phyloP scores from a whole-genome alignment of 1,284 basidiomycete species.

The Melampsora larici-populina region DNA sequence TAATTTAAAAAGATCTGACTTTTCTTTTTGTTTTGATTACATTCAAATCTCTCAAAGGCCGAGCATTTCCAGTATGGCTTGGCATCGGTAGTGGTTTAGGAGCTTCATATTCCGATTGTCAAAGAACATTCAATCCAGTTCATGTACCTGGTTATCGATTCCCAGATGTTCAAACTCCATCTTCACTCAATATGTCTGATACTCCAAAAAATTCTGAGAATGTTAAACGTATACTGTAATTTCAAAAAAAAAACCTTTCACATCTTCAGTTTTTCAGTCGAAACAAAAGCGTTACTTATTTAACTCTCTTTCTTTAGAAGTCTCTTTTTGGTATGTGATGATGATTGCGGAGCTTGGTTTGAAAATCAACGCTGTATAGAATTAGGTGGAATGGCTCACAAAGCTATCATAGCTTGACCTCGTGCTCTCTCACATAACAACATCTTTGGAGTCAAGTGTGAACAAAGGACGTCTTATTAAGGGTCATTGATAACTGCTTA shows the following conservation, averaged over 20 bases:
- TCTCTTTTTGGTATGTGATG: too few species aligned
- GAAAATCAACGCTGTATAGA: too few species aligned
- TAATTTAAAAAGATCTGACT: neutral
- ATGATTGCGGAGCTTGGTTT: too few species aligned
- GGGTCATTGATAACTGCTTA: too few species aligned
- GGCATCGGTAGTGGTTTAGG: constrained; percentile 53
- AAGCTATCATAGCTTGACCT: too few species aligned
- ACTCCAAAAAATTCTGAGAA: neutral
- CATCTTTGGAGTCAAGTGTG: too few species aligned
- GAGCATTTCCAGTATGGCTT: constrained; percentile 54
- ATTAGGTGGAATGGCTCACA: too few species aligned
- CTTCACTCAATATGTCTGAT: neutral
- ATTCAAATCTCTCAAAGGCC: constrained; percentile 47
- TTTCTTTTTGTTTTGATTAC: neutral
- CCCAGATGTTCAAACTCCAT: constrained; percentile 46
- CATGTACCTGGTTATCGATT: constrained; percentile 53
- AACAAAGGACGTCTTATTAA: too few species aligned
- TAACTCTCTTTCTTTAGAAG: too few species aligned
- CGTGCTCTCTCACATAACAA: too few species aligned
- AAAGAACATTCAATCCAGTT: constrained; percentile 54
- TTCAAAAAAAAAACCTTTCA: neutral
- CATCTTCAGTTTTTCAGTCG: too few species aligned
- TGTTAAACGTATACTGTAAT: neutral
- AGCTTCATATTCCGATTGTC: constrained; percentile 53
- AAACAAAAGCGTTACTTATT: too few species aligned